Percentiles rank a stretch among this genome's conserved stretches.
Conservation (phyloP, 2,329 filamentous ascomycete species). For the Zasmidium angulare region DNA sequence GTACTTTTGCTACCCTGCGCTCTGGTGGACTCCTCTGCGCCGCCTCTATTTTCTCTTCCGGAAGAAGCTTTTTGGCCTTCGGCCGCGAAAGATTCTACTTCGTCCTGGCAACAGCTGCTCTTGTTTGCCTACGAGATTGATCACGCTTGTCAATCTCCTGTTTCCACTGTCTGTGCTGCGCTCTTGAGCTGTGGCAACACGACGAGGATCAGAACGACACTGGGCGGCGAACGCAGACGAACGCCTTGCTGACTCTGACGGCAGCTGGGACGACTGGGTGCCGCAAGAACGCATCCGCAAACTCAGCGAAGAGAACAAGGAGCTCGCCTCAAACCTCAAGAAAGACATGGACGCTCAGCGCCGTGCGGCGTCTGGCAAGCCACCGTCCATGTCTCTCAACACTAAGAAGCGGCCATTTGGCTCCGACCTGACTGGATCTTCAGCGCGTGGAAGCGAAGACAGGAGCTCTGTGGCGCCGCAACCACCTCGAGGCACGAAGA, state of each 20-base stretch:
- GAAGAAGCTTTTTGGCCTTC: background rate
- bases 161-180: too few relatives aligned
- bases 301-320: slow-evolving; percentile 90
- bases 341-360: slow-evolving; percentile 65
- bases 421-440: slow-evolving; percentile 56
- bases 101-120: too few relatives aligned
- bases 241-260: slow-evolving; percentile 7
- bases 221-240: background rate
- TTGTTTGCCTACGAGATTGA: too few relatives aligned
- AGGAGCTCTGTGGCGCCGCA: slow-evolving; percentile 61
- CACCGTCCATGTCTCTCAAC: slow-evolving; percentile 33
- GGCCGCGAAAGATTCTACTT: background rate
- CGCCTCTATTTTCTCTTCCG: background rate
- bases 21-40: background rate
- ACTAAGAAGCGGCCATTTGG: slow-evolving; percentile 58
- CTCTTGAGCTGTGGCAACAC: background rate
- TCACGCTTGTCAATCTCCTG: too few relatives aligned
- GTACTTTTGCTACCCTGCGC: slow-evolving; percentile 42
- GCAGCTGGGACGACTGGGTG: slow-evolving; percentile 97
- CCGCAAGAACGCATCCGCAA: slow-evolving; percentile 90
- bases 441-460: slow-evolving; percentile 75
- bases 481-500: slow-evolving; percentile 65
- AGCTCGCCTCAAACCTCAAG: slow-evolving; percentile 73
- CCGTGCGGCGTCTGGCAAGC: slow-evolving; percentile 44
- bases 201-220: background rate